These are phyloP conservation scores for Ulota crispa DNA, from an alignment of 225 moss, liverwort and hornwort species.

Conservation along the genomic window DNA sequence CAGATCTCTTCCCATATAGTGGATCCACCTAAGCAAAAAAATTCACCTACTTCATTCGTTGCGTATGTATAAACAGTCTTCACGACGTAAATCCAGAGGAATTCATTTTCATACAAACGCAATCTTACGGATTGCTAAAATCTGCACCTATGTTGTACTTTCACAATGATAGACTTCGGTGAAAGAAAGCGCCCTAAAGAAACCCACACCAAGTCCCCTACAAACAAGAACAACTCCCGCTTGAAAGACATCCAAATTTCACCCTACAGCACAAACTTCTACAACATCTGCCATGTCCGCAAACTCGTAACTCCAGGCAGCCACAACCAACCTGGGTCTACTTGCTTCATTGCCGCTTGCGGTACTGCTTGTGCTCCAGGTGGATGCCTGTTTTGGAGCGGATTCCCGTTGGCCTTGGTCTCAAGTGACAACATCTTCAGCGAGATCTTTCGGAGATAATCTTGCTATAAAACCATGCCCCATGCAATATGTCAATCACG, in stretches of 20 bases:
- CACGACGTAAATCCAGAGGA: neutral
- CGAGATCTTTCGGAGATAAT: constrained; percentile 92
- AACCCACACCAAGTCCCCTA: neutral
- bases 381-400: constrained; percentile 47
- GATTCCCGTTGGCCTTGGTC: constrained; percentile 76
- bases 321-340: constrained; percentile 40
- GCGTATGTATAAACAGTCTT: neutral
- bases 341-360: constrained; percentile 49
- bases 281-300: neutral
- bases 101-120: neutral
- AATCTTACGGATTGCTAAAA: neutral
- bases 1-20: neutral
- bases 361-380: constrained; percentile 41
- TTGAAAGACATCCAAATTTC: neutral
- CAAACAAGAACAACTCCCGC: neutral
- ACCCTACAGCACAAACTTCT: neutral
- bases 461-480: constrained; percentile 64
- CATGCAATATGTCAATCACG: neutral
- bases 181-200: neutral
- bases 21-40: neutral
- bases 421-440: constrained; percentile 94
- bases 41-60: neutral
- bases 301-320: neutral
- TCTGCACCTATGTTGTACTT: neutral
- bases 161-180: neutral